Percentiles rank a stretch among this genome's conserved stretches.
Conservation (phyloP, 2,329 filamentous ascomycete genomes). For the Emydomyces testavorans region DNA sequence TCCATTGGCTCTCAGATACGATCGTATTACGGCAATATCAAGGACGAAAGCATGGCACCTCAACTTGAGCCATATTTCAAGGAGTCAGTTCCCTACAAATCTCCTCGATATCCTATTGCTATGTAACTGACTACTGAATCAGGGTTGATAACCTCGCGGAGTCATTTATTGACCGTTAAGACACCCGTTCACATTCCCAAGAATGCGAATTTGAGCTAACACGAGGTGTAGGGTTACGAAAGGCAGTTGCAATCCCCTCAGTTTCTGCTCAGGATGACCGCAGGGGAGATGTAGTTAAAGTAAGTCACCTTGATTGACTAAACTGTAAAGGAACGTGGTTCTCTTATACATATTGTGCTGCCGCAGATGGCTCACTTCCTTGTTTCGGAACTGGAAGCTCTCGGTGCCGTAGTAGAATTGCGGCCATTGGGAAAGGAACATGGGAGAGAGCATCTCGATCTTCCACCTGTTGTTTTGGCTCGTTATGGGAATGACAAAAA, state of each 20-base stretch:
- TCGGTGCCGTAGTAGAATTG: conserved; percentile 80
- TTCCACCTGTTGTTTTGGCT: conserved; percentile 83
- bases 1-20: conserved; percentile 13
- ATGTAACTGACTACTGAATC: background rate
- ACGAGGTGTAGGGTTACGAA: conserved; percentile 47
- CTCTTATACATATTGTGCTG: conserved; percentile 3
- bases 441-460: conserved; percentile 75
- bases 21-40: conserved; percentile 37
- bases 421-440: conserved; percentile 84
- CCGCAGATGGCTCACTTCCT: conserved; percentile 80
- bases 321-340: background rate
- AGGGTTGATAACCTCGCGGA: conserved; percentile 64
- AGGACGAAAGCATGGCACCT: conserved; percentile 63
- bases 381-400: conserved; percentile 63
- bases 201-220: conserved; percentile 9
- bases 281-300: conserved; percentile 78
- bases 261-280: conserved; percentile 84
- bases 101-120: background rate
- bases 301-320: conserved; percentile 23
- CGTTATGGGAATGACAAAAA: conserved; percentile 84
- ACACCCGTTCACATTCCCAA: background rate
- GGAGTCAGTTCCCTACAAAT: conserved; percentile 40
- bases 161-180: conserved; percentile 68
- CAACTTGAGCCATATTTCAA: conserved; percentile 87
- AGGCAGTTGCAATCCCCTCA: conserved; percentile 92